Conservation (phyloP, 148 eudicot genomes). For the Silene latifolia region DNA sequence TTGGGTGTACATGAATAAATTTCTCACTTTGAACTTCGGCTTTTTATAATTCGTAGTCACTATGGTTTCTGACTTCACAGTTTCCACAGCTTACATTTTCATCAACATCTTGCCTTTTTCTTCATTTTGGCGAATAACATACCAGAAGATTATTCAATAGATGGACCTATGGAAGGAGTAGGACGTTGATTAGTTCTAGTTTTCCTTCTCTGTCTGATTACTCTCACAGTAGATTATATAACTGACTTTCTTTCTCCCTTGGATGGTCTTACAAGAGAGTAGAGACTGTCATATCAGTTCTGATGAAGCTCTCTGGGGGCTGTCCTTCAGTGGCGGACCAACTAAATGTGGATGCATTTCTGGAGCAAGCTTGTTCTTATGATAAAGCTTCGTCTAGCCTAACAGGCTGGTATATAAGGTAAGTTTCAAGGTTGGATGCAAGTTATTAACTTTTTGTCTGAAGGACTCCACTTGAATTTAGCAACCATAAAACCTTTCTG, state of each 20-base stretch:
- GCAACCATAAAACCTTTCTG: neutral
- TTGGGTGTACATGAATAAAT: no score
- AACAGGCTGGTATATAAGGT: conserved; percentile 93
- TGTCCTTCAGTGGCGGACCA: conserved; percentile 95
- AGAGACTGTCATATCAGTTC: conserved; percentile 93
- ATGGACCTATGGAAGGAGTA: no score
- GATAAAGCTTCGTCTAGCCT: conserved; percentile 93
- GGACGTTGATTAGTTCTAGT: no score
- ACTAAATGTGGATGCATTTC: conserved; percentile 87
- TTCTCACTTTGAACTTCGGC: neutral
- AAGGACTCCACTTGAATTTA: neutral
- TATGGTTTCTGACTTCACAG: no score
- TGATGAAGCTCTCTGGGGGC: conserved; percentile 98
- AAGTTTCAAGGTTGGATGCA: conserved; percentile 6
- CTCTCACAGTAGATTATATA: neutral
- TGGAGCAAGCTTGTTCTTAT: conserved; percentile 98
- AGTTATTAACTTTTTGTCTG: neutral
- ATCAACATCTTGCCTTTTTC: no score
- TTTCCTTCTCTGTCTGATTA: no score
- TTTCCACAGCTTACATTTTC: no score
- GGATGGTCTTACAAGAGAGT: conserved; percentile 72
- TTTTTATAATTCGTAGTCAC: no score
- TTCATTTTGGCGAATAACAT: no score
- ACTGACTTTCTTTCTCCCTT: conserved; percentile 19
- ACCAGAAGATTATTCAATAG: no score